A percentile compares a stretch with the other conserved stretches of the same genome.
These are phyloP conservation scores for Hypoxylon sp. DNA, from an alignment of 2,329 filamentous ascomycete species.

Conservation along the genomic window DNA sequence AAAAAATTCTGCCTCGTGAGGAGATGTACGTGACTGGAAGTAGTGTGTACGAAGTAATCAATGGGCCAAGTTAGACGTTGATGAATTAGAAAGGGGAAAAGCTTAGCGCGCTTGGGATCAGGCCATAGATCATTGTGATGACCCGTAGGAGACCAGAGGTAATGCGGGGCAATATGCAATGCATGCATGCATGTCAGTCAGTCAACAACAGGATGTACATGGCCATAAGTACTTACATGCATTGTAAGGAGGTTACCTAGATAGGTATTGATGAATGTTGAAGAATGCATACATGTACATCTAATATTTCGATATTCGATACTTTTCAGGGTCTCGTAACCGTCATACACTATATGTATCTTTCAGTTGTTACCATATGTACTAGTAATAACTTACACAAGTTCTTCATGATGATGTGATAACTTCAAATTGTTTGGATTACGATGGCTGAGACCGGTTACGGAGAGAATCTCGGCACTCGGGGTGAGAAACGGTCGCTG, in stretches of 20 bases:
- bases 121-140: slow-evolving; percentile 48
- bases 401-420: slow-evolving; percentile 13
- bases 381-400: not conserved
- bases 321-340: not conserved
- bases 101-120: slow-evolving; percentile 48
- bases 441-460: slow-evolving; percentile 1
- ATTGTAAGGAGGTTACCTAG: not conserved
- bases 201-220: slow-evolving; percentile 22
- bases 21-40: slow-evolving; percentile 32
- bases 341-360: too few species aligned
- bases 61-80: slow-evolving; percentile 27
- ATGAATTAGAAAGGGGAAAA: slow-evolving; percentile 45
- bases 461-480: not conserved
- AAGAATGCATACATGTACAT: slow-evolving; percentile 3
- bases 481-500: not conserved
- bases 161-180: slow-evolving; percentile 50
- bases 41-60: slow-evolving; percentile 32
- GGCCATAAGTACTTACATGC: slow-evolving; percentile 13
- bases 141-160: slow-evolving; percentile 50
- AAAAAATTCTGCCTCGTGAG: slow-evolving; percentile 32
- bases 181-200: slow-evolving; percentile 39
- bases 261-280: not conserved
- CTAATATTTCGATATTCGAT: slow-evolving; percentile 9
- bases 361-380: not conserved
- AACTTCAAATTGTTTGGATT: not conserved